These are phyloP conservation scores for Solanum rostratum DNA, from an alignment of 257 asterid genomes.

Conservation along the genomic window DNA sequence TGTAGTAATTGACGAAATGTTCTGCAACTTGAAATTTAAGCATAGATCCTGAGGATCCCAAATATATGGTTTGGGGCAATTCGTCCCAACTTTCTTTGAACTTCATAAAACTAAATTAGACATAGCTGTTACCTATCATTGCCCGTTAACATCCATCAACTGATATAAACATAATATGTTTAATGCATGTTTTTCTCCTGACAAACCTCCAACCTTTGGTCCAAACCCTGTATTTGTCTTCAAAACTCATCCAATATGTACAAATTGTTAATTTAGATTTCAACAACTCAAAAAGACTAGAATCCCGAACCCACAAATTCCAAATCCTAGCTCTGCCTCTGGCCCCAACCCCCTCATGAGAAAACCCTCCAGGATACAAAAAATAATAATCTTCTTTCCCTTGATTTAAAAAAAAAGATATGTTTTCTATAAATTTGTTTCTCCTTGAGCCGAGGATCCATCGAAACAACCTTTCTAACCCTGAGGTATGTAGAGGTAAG, in stretches of 20 bases:
- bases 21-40: background rate
- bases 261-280: background rate
- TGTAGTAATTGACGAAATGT: background rate
- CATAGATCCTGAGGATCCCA: background rate
- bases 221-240: background rate
- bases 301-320: background rate
- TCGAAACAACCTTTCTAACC: background rate
- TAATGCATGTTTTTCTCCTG: background rate
- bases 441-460: background rate
- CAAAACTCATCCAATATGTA: background rate
- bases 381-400: background rate
- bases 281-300: background rate
- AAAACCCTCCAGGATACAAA: background rate
- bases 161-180: background rate
- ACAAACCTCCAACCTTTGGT: background rate
- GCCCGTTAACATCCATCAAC: background rate
- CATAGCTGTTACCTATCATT: background rate
- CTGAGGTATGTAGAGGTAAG: background rate
- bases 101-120: background rate
- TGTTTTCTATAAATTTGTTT: background rate
- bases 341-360: background rate
- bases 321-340: background rate
- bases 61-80: background rate
- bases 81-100: background rate
- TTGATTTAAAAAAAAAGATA: background rate